phyloP scores from a whole-genome alignment of 805 yeast species.

The Dipodascopsis tothii region DNA sequence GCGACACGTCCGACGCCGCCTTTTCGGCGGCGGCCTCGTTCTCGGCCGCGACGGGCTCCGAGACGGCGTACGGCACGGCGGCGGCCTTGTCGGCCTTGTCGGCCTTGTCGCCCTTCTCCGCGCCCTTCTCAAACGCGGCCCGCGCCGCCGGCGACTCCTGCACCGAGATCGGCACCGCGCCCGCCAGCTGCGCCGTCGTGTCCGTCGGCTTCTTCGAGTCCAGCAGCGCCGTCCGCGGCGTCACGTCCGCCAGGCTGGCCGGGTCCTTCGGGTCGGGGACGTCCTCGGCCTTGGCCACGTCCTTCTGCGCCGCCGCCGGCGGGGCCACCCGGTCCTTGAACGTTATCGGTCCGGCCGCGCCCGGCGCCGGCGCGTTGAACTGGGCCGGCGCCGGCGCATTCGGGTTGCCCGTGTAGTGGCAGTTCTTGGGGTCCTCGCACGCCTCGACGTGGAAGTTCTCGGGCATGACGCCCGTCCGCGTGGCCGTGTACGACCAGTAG shows the following conservation, averaged over 20 bases:
- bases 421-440: slow-evolving; percentile 9
- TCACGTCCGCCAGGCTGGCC: too few species aligned
- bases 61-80: too few species aligned
- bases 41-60: too few species aligned
- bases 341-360: too few species aligned
- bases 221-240: too few species aligned
- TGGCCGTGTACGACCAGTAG: slow-evolving; percentile 36
- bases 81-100: too few species aligned
- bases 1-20: too few species aligned
- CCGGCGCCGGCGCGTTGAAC: too few species aligned
- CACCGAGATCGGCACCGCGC: neutral
- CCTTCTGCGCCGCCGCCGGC: neutral
- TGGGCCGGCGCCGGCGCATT: too few species aligned
- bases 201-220: neutral
- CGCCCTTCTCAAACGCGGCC: too few species aligned
- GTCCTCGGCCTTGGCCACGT: slow-evolving; percentile 5
- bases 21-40: too few species aligned
- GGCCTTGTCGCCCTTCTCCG: too few species aligned
- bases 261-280: neutral
- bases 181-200: neutral
- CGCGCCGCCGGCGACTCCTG: neutral
- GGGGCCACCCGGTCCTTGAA: slow-evolving; percentile 7
- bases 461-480: slow-evolving; percentile 39
- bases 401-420: slow-evolving; percentile 14
- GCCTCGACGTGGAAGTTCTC: slow-evolving; percentile 35